Conservation (phyloP, 768 basidiomycete species). For the Boletus subcaerulescens region DNA sequence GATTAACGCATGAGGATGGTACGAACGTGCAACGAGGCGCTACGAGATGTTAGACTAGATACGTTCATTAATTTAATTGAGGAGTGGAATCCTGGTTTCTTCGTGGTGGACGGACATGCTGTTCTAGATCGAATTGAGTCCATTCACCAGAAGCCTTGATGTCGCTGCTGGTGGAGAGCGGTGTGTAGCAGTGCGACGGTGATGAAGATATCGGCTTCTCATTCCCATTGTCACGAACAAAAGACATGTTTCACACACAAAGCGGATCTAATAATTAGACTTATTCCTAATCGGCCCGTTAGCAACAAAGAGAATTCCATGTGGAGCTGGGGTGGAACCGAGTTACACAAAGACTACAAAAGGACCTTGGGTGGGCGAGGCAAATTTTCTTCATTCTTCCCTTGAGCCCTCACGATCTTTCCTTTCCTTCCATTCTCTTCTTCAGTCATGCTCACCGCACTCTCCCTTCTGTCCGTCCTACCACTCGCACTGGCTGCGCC, state of each 20-base stretch:
- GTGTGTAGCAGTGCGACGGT: slow-evolving; percentile 6
- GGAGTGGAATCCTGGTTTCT: too few species aligned
- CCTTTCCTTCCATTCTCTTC: slow-evolving; percentile 5
- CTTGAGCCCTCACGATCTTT: slow-evolving; percentile 16
- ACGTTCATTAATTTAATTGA: neutral
- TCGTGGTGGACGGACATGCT: too few species aligned
- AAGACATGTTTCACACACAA: too few species aligned
- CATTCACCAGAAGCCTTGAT: neutral
- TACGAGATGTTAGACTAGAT: neutral
- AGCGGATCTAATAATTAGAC: neutral
- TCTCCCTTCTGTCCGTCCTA: slow-evolving; percentile 22
- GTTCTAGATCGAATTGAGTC: neutral
- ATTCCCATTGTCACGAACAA: neutral
- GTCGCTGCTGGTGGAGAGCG: neutral
- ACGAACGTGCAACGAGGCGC: slow-evolving; percentile 5
- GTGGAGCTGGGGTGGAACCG: neutral
- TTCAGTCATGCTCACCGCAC: slow-evolving; percentile 17
- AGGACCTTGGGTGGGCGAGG: neutral
- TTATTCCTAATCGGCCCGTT: slow-evolving; percentile 8
- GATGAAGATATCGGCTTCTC: slow-evolving; percentile 2
- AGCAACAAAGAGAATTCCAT: neutral
- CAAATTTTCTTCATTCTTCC: neutral
- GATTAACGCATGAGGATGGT: neutral
- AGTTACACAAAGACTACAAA: slow-evolving; percentile 18
- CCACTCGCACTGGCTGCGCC: slow-evolving; percentile 31